Evolutionary conservation across 2,329 filamentous ascomycete species (phyloP), one percentile per base, ranked within the genome.

Genomic region (Endothia cerciana): DNA sequence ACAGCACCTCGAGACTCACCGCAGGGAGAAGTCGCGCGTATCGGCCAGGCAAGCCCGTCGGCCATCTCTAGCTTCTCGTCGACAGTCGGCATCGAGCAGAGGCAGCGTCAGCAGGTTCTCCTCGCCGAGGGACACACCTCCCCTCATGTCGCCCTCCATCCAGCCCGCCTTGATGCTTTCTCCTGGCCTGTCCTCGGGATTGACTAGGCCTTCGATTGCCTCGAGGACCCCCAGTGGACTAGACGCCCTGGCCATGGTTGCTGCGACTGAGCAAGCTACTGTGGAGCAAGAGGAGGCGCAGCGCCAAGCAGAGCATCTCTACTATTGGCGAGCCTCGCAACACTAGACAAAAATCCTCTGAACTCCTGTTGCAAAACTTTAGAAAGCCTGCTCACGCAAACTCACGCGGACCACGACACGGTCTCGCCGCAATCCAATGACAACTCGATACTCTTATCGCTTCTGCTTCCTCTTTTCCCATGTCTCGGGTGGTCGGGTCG

Each of bases 1-100:
- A 82, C 91, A 93, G 78, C 91, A 94, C 73, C 84, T 92, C 38
- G 87, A 91, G 72, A 93, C 91, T 0, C 91, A 94, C 76, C 89
- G 86, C 77, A 89, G 88, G 77, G 84, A 88, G 69, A 86, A 85
- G 78, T 79, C 79, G 40, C 81, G 83, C 36, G 77, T 79, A 2
- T 78, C 80, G 2, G 71, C 73, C n/a, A 51, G 59, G 8, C 43
- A 55, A n/a, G 58, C 55, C 55, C 71, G 72, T 10, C 68, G 75
- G 11, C 70, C 71, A 15, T 71, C 72, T 2, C 55, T 72, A 6
- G 69, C 70, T 10, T 65, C 69, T 36, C 68, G 72, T 1, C 70
- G 70, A 22, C 69, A 70, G 10, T 69, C 68, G 7, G 69, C 67
- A 8, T 71, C 70, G 15, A 70, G 71, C 65, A 79, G 76, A 63